Conservation (phyloP, 495 filamentous ascomycete species). For the Acidomyces sp. region DNA sequence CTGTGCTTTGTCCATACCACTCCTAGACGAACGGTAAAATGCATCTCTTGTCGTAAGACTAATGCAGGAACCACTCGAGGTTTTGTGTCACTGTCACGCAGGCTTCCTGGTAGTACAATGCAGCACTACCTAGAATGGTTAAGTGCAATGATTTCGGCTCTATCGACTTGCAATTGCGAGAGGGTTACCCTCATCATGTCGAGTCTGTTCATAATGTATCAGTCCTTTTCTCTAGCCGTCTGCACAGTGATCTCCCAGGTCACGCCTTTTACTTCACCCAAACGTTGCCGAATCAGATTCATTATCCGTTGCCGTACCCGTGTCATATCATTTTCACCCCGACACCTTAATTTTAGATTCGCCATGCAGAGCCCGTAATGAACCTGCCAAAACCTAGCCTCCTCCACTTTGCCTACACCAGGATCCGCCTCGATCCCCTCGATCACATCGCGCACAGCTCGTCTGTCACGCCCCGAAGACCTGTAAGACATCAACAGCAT, state of each 20-base stretch:
- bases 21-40: no score
- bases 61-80: no score
- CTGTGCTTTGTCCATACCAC: no score
- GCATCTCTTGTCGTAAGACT: no score
- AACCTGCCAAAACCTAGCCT: constrained; percentile 95
- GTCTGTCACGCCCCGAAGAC: constrained; percentile 28
- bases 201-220: neutral
- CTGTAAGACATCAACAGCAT: constrained; percentile 93
- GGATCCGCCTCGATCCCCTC: constrained; percentile 72
- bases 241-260: constrained; percentile 68
- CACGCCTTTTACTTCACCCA: constrained; percentile 77
- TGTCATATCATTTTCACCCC: constrained; percentile 47
- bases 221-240: constrained; percentile 30
- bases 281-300: constrained; percentile 66
- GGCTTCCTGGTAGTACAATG: no score
- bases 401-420: constrained; percentile 61
- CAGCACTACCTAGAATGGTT: no score
- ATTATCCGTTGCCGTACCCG: constrained; percentile 60
- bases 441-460: constrained; percentile 55
- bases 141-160: no score
- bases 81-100: no score
- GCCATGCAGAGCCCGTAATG: constrained; percentile 96
- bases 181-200: no score
- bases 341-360: constrained; percentile 63
- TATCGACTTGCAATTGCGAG: no score